phyloP scores from a whole-genome alignment of 345 rosid genomes.

The Trapa bicornis region DNA sequence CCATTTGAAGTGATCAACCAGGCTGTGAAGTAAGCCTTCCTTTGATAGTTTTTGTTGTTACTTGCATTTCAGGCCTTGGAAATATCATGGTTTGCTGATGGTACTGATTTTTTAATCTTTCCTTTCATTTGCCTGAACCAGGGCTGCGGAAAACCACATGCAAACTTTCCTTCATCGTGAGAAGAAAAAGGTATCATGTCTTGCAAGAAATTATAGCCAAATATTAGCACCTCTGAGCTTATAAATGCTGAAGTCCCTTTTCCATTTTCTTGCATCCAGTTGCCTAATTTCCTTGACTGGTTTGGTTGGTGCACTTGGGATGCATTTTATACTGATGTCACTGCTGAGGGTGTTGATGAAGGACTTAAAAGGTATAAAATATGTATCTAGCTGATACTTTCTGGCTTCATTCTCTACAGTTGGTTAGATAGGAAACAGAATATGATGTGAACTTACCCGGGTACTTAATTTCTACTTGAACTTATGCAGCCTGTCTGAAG shows the following conservation, averaged over 20 bases:
- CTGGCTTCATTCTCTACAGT: background rate
- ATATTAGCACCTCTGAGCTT: background rate
- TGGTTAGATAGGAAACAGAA: background rate
- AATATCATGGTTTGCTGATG: background rate
- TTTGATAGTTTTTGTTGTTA: background rate
- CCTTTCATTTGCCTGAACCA: conserved; percentile 15
- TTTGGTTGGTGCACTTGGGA: conserved; percentile 99
- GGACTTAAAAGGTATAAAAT: conserved; percentile 72
- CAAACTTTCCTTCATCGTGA: conserved; percentile 81
- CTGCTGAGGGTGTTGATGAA: conserved; percentile 86
- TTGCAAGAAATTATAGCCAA: background rate
- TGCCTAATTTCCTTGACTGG: conserved; percentile 89
- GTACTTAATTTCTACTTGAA: conserved; percentile 14
- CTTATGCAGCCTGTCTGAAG: conserved; percentile 61
- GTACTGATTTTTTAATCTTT: background rate
- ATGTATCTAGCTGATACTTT: conserved; percentile 1
- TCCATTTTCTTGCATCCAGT: conserved; percentile 16
- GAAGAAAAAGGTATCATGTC: conserved; percentile 57
- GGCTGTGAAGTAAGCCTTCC: conserved; percentile 64
- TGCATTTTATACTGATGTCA: conserved; percentile 93
- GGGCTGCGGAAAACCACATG: conserved; percentile 78
- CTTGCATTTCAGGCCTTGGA: background rate
- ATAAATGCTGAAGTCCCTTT: background rate
- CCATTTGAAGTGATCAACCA: conserved; percentile 90
- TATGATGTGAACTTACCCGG: background rate